phyloP scores from a whole-genome alignment of 1,284 basidiomycete species.

The Heliocybe sulcata region DNA sequence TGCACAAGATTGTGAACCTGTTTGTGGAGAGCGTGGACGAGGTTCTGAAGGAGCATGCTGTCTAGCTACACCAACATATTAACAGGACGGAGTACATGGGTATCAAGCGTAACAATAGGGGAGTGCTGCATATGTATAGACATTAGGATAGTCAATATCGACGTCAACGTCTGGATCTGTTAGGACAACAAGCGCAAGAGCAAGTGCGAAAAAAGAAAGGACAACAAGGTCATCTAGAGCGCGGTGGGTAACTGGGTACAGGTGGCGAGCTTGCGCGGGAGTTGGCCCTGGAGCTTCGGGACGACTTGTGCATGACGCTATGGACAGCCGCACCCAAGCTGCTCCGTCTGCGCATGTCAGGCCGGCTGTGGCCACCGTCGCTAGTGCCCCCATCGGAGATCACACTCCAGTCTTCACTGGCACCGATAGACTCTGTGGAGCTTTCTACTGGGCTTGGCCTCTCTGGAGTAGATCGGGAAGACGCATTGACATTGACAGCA shows the following conservation, averaged over 20 bases:
- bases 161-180: neutral
- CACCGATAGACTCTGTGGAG: constrained; percentile 45
- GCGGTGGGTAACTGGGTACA: neutral
- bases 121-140: neutral
- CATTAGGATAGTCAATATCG: neutral
- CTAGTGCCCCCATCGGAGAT: constrained; percentile 46
- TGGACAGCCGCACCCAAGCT: constrained; percentile 52
- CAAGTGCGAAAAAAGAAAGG: neutral
- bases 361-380: neutral
- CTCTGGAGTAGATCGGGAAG: constrained; percentile 22
- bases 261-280: neutral
- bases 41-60: constrained; percentile 28
- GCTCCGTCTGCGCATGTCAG: constrained; percentile 27
- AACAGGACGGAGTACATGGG: no score
- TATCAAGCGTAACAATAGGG: neutral
- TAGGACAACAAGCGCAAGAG: neutral
- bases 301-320: neutral
- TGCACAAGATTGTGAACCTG: constrained; percentile 56
- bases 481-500: constrained; percentile 4
- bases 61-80: no score
- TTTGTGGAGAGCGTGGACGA: constrained; percentile 60
- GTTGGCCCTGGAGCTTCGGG: neutral
- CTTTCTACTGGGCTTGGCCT: constrained; percentile 39
- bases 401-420: constrained; percentile 79
- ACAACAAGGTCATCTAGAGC: neutral